Conservation (phyloP, 805 yeast species). For the Hanseniaspora vineae region DNA sequence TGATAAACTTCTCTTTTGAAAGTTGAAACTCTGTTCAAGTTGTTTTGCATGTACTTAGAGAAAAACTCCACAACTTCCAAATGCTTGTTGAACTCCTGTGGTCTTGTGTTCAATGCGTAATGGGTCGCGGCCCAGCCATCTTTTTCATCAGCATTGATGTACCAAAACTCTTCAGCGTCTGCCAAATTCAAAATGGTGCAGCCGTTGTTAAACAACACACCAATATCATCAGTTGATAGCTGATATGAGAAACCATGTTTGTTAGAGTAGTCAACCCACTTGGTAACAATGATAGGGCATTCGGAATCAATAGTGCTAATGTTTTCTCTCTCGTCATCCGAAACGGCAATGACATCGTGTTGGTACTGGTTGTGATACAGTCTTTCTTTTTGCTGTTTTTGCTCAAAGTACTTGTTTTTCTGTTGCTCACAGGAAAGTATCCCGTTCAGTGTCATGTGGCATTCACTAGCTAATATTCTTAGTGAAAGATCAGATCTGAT, state of each 20-base stretch:
- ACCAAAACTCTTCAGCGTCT: constrained; percentile 53
- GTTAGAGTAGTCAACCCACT: constrained; percentile 97
- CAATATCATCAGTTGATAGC: constrained; percentile 77
- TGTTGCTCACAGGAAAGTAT: constrained; percentile 27
- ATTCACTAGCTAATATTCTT: constrained; percentile 31
- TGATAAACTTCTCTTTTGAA: constrained; percentile 38
- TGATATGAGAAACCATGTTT: constrained; percentile 94
- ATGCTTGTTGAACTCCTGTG: constrained; percentile 47
- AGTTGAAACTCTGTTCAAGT: constrained; percentile 63
- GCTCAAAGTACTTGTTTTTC: constrained; percentile 1
- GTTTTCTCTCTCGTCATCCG: not conserved
- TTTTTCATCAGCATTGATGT: constrained; percentile 35
- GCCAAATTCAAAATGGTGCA: constrained; percentile 65
- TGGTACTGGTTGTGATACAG: too few species aligned
- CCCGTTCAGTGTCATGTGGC: constrained; percentile 33
- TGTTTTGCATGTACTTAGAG: constrained; percentile 83
- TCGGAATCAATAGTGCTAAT: constrained; percentile 7
- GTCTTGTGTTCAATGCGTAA: constrained; percentile 29
- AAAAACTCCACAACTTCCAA: constrained; percentile 80
- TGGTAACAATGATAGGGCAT: constrained; percentile 65
- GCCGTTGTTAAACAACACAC: constrained; percentile 79
- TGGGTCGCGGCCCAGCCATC: constrained; percentile 45
- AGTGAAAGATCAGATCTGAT: constrained; percentile 26
- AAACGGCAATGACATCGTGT: too few species aligned
- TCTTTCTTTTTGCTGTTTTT: not conserved